Percentiles rank a stretch among this genome's conserved stretches.
Evolutionary conservation across 768 basidiomycete genomes (phyloP).

Genomic region (Mycena metata): DNA sequence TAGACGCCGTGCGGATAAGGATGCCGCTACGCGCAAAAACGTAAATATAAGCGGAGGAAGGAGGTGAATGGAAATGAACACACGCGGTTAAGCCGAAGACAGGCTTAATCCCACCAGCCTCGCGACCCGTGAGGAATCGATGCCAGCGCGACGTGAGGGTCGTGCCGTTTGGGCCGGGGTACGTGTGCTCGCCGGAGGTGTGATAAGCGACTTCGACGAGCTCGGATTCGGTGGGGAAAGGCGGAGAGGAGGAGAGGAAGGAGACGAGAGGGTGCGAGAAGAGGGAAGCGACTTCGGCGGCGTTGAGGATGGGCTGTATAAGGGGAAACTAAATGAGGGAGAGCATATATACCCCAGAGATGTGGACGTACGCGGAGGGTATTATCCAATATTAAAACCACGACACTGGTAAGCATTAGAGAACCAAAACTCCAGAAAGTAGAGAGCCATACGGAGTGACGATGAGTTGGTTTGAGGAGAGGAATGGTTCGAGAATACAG

Average conservation of each 20-base stretch:
- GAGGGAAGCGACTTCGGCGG: conserved; percentile 80
- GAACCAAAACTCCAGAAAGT: neutral
- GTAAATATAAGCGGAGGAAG: neutral
- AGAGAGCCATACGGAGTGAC: conserved; percentile 81
- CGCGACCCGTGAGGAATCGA: conserved; percentile 87
- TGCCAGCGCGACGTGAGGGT: conserved; percentile 67
- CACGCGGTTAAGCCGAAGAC: conserved; percentile 91
- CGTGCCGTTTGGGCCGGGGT: conserved; percentile 54
- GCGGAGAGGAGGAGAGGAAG: conserved; percentile 74
- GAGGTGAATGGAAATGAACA: conserved; percentile 45
- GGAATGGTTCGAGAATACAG: conserved; percentile 84
- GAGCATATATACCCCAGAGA: neutral
- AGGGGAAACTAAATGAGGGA: neutral
- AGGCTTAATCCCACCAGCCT: conserved; percentile 89
- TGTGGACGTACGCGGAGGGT: conserved; percentile 68
- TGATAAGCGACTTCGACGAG: conserved; percentile 74
- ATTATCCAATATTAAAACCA: conserved; percentile 87
- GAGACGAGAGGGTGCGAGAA: conserved; percentile 89
- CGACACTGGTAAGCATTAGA: conserved; percentile 67
- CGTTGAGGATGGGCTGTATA: conserved; percentile 81
- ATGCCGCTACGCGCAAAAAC: conserved; percentile 52
- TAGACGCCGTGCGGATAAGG: conserved; percentile 58
- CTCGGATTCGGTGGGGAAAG: conserved; percentile 68
- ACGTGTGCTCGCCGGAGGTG: conserved; percentile 68
- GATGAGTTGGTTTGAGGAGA: conserved; percentile 77